phyloP scores from a whole-genome alignment of 1,284 basidiomycete species.

The Coniferiporia weirii region DNA sequence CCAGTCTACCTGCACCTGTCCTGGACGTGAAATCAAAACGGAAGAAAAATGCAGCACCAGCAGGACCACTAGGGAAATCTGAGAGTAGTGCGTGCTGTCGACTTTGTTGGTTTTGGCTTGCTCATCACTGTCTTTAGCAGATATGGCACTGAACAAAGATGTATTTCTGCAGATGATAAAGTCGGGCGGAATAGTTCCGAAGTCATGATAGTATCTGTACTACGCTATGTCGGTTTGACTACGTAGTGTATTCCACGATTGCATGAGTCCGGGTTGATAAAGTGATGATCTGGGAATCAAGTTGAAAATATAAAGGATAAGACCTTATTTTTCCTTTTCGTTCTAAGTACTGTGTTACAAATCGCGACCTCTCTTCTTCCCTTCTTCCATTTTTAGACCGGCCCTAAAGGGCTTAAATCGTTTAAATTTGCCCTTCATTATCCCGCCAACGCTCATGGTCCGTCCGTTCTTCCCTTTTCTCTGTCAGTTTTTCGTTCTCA shows the following conservation, averaged over 20 bases:
- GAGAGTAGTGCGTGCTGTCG: slow-evolving; percentile 45
- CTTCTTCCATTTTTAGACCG: slow-evolving; percentile 18
- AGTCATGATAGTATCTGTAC: slow-evolving; percentile 19
- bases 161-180: slow-evolving; percentile 76
- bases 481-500: slow-evolving; percentile 6
- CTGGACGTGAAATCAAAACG: slow-evolving; percentile 40
- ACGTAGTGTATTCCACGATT: too few relatives aligned
- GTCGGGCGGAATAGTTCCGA: slow-evolving; percentile 68
- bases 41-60: slow-evolving; percentile 46
- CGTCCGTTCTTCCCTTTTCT: slow-evolving; percentile 18
- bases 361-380: too few relatives aligned
- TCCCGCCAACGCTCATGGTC: slow-evolving; percentile 25
- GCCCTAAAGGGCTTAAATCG: slow-evolving; percentile 27
- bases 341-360: too few relatives aligned
- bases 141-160: slow-evolving; percentile 57
- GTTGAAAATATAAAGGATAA: neutral
- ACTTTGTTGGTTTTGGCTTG: neutral
- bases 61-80: slow-evolving; percentile 45
- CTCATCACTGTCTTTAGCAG: slow-evolving; percentile 1
- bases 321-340: too few relatives aligned
- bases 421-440: slow-evolving; percentile 23
- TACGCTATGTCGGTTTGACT: too few relatives aligned
- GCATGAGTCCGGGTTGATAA: neutral
- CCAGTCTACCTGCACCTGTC: slow-evolving; percentile 59
- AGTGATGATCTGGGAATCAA: neutral